Conservation (phyloP, 1,284 basidiomycete species). For the Fomes fomentarius region DNA sequence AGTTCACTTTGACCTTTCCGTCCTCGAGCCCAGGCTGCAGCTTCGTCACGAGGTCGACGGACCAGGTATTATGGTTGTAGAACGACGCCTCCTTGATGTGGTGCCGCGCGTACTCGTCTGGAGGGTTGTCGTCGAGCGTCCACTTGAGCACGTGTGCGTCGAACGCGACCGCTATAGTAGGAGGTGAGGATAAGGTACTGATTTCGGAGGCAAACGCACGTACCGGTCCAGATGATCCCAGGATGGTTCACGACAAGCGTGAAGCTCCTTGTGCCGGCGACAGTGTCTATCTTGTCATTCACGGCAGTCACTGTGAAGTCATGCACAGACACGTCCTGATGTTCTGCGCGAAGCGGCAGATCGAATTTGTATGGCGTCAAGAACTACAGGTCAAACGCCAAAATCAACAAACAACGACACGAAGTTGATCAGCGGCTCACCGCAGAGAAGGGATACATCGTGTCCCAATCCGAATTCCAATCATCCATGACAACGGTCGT, state of each 20-base stretch:
- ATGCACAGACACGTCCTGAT: constrained; percentile 54
- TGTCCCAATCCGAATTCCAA: constrained; percentile 83
- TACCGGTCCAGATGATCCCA: constrained; percentile 87
- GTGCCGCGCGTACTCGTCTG: constrained; percentile 77
- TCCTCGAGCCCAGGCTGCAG: constrained; percentile 36
- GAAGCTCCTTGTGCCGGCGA: constrained; percentile 70
- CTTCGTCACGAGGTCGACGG: constrained; percentile 71
- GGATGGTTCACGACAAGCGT: constrained; percentile 81
- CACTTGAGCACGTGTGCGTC: constrained; percentile 90
- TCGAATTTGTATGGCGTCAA: constrained; percentile 78
- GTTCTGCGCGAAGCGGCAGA: constrained; percentile 53
- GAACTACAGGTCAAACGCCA: constrained; percentile 52
- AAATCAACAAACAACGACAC: not conserved
- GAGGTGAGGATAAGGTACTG: too few species aligned
- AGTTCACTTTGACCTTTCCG: constrained; percentile 55
- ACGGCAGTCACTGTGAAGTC: constrained; percentile 63
- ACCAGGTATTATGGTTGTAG: constrained; percentile 75
- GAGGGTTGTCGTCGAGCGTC: constrained; percentile 80
- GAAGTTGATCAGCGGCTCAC: constrained; percentile 43
- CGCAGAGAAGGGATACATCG: constrained; percentile 84
- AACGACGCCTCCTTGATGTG: constrained; percentile 92
- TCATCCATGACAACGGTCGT: constrained; percentile 63
- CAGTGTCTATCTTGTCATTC: constrained; percentile 61
- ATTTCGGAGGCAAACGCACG: too few species aligned
- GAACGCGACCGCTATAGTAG: constrained; percentile 77